Conservation (phyloP, 176 grass and related monocot species). For the Zizania latifolia region DNA sequence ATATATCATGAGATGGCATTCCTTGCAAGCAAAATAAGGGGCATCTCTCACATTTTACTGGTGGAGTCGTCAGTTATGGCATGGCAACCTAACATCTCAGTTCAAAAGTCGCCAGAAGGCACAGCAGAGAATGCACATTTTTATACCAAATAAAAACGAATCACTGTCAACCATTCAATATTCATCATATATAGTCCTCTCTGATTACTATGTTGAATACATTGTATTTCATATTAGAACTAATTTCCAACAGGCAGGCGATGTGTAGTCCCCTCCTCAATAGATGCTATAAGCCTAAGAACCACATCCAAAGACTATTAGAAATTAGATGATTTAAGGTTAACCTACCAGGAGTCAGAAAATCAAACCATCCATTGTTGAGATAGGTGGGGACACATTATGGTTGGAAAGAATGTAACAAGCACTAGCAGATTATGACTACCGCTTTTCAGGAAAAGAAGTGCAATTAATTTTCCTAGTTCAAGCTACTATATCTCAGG, state of each 20-base stretch:
- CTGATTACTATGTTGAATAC: background rate
- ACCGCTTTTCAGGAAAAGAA: background rate
- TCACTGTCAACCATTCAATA: background rate
- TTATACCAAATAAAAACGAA: background rate
- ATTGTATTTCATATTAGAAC: background rate
- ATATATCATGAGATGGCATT: background rate
- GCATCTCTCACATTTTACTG: background rate
- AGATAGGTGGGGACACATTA: background rate
- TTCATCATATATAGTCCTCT: background rate
- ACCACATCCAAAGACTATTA: background rate
- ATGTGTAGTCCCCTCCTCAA: too few relatives aligned
- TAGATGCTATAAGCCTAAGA: constrained; percentile 5
- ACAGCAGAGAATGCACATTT: background rate
- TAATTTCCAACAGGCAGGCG: background rate
- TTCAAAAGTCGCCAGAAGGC: background rate
- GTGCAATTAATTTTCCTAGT: background rate
- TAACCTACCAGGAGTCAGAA: too few relatives aligned
- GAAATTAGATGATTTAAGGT: too few relatives aligned
- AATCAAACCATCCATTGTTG: background rate
- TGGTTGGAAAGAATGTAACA: background rate
- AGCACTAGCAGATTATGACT: background rate
- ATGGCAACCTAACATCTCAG: background rate
- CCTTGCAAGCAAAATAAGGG: background rate
- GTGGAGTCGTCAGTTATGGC: background rate
- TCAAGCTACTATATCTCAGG: background rate